Evolutionary conservation across 1,284 basidiomycete species (phyloP).

Genomic region (Malassezia furfur): DNA sequence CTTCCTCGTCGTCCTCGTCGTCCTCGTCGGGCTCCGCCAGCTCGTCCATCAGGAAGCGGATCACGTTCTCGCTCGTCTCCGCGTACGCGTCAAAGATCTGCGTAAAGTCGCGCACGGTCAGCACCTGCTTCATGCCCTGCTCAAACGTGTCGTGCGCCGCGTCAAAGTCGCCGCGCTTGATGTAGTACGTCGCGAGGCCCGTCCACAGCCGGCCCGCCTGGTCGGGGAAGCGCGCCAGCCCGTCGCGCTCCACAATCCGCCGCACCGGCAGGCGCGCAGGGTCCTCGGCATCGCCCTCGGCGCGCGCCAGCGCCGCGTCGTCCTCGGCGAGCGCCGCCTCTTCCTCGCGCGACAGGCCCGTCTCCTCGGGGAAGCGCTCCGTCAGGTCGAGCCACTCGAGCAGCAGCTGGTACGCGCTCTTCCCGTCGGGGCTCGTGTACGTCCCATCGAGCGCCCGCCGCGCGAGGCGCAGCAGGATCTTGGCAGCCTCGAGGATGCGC

Average conservation of each 20-base stretch:
- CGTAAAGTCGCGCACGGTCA: constrained; percentile 94
- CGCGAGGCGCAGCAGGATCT: constrained; percentile 72
- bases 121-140: constrained; percentile 67
- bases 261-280: constrained; percentile 83
- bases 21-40: constrained; percentile 52
- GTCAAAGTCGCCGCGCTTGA: constrained; percentile 90
- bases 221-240: constrained; percentile 79
- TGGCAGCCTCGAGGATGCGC: constrained; percentile 83
- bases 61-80: constrained; percentile 83
- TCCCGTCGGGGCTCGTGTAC: constrained; percentile 80
- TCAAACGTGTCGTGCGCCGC: constrained; percentile 80
- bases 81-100: constrained; percentile 96
- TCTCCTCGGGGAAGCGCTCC: constrained; percentile 80
- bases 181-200: constrained; percentile 94
- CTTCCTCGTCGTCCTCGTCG: constrained; percentile 21
- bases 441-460: constrained; percentile 71
- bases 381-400: constrained; percentile 86
- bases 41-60: constrained; percentile 82
- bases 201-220: constrained; percentile 94
- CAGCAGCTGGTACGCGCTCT: constrained; percentile 88
- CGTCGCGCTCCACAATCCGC: constrained; percentile 71
- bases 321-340: constrained; percentile 52
- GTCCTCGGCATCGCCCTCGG: constrained; percentile 56
- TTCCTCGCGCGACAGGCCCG: constrained; percentile 75
- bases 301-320: constrained; percentile 5